These are phyloP conservation scores for Trichoderma sp. DNA, from an alignment of 2,329 filamentous ascomycete species.

Conservation along the genomic window DNA sequence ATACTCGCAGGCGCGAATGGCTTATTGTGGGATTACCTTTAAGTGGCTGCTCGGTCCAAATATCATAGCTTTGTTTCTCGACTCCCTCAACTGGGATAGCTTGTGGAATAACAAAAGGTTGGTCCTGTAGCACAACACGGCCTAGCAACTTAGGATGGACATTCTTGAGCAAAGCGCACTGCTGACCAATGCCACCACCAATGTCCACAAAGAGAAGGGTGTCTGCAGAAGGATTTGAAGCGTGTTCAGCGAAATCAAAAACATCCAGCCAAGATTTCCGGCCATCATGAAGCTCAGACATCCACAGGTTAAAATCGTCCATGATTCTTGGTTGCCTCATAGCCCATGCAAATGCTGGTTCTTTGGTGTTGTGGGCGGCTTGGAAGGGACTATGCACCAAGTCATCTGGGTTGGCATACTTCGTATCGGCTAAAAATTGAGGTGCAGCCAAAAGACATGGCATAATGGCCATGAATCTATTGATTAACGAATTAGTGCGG, in stretches of 20 bases:
- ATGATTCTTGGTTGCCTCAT: not conserved
- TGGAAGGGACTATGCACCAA: not conserved
- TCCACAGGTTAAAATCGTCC: not conserved
- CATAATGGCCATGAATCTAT: not conserved
- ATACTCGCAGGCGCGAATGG: not conserved
- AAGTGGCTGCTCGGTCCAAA: constrained; percentile 27
- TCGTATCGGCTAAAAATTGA: not conserved
- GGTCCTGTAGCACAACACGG: constrained; percentile 27
- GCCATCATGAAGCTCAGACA: not conserved
- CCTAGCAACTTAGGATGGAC: constrained; percentile 19
- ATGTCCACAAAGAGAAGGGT: constrained; percentile 18
- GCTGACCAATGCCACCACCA: constrained; percentile 26
- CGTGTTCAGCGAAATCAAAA: not conserved
- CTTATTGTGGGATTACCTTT: constrained; percentile 22
- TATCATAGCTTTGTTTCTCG: constrained; percentile 29
- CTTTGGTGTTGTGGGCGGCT: not conserved
- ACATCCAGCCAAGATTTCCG: not conserved
- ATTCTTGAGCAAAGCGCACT: constrained; percentile 22
- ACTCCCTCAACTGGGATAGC: constrained; percentile 23
- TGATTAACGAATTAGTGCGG: not conserved
- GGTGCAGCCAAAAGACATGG: not conserved
- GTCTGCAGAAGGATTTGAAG: not conserved
- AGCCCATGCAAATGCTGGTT: not conserved
- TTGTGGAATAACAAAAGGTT: constrained; percentile 24
- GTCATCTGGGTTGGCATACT: not conserved